Evolutionary conservation across 805 yeast genomes (phyloP).

Genomic region (Hagleromyces aurorensis): DNA sequence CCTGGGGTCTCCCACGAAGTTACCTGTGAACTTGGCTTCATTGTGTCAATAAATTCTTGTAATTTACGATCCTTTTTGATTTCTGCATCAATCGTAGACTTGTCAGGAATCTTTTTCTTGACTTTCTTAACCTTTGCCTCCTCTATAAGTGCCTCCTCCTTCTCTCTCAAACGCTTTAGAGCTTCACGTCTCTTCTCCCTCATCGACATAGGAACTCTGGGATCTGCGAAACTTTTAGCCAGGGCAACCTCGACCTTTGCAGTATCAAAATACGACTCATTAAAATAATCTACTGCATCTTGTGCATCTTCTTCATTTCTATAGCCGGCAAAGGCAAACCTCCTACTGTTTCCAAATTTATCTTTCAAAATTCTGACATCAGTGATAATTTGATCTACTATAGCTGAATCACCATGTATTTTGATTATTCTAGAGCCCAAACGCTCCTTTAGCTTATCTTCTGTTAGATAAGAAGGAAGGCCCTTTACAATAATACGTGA

Average conservation of each 20-base stretch:
- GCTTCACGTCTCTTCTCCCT: slow-evolving; percentile 48
- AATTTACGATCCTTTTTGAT: slow-evolving; percentile 59
- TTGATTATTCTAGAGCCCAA: slow-evolving; percentile 38
- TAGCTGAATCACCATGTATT: slow-evolving; percentile 17
- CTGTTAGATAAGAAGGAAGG: slow-evolving; percentile 69
- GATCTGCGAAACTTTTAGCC: slow-evolving; percentile 84
- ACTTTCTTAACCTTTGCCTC: slow-evolving; percentile 34
- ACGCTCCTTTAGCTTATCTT: slow-evolving; percentile 60
- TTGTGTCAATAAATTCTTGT: slow-evolving; percentile 72
- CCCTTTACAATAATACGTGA: slow-evolving; percentile 92
- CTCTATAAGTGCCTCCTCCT: slow-evolving; percentile 41
- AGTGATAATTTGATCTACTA: slow-evolving; percentile 53
- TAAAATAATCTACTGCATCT: slow-evolving; percentile 65
- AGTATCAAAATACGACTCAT: slow-evolving; percentile 77
- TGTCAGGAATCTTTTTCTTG: slow-evolving; percentile 24
- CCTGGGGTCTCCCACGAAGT: slow-evolving; percentile 57
- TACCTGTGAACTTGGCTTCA: slow-evolving; percentile 65
- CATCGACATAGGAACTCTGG: slow-evolving; percentile 62
- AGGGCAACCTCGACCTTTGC: slow-evolving; percentile 67
- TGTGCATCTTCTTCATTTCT: slow-evolving; percentile 67
- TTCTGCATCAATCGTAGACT: slow-evolving; percentile 44
- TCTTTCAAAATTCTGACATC: slow-evolving; percentile 83
- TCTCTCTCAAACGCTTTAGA: slow-evolving; percentile 36
- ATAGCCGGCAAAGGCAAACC: slow-evolving; percentile 91
- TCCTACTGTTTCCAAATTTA: slow-evolving; percentile 76